A percentile compares a stretch with the other conserved stretches of the same genome.
Conservation (phyloP, 2,329 filamentous ascomycete species). For the Aphanoascus verrucosus region DNA sequence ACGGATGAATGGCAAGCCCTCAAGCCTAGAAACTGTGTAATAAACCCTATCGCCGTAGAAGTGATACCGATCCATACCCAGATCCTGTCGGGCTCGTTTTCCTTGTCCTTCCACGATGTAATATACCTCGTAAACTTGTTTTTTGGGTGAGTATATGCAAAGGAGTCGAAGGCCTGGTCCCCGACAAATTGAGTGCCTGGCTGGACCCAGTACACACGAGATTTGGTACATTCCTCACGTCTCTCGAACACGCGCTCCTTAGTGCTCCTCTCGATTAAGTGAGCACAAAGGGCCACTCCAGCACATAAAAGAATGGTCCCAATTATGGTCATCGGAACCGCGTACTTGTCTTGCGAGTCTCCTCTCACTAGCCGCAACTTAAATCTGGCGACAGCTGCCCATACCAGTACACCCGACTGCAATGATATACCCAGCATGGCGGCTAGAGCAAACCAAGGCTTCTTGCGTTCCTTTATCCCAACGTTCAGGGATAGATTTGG, state of each 20-base stretch:
- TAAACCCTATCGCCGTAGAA: constrained; percentile 14
- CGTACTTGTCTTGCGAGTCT: neutral
- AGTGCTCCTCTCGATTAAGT: constrained; percentile 16
- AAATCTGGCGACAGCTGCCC: neutral
- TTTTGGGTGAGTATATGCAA: constrained; percentile 8
- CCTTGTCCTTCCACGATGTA: constrained; percentile 8
- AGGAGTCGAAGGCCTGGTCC: constrained; percentile 20
- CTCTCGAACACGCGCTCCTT: constrained; percentile 11
- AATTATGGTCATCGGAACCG: constrained; percentile 10
- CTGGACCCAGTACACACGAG: constrained; percentile 17
- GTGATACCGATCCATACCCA: constrained; percentile 2
- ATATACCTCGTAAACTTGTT: neutral
- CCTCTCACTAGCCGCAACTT: neutral
- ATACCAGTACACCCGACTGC: constrained; percentile 10
- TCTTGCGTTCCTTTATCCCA: constrained; percentile 13
- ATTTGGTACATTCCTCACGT: neutral
- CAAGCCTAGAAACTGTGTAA: constrained; percentile 20
- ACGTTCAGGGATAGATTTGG: constrained; percentile 20
- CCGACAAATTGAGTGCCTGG: constrained; percentile 18
- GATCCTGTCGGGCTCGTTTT: neutral
- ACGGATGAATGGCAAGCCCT: constrained; percentile 18
- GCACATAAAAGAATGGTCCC: constrained; percentile 15
- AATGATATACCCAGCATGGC: constrained; percentile 19
- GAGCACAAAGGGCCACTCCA: constrained; percentile 13
- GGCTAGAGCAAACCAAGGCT: constrained; percentile 4